Base-by-base conservation (phyloP, 805 yeast genomes). In the Saturnispora ahearnii region DNA sequence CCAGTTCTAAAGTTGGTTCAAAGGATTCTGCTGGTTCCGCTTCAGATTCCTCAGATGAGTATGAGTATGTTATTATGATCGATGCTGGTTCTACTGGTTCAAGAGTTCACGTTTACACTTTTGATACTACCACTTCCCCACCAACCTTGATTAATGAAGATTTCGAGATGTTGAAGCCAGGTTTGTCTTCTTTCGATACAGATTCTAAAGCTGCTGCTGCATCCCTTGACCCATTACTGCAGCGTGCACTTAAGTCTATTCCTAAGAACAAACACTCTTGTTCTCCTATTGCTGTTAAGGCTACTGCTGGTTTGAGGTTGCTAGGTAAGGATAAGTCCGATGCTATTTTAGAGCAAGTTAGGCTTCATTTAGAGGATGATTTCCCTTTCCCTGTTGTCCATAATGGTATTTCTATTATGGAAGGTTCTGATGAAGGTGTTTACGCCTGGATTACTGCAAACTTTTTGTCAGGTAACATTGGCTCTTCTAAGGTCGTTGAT, bases 31-130 rank as follows among this genome's bases (percentile, higher is more conserved):
- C 26, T 10, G 46, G 29, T 10, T 24, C 30, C 18, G 22, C 33
- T 29, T 22, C 42, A 11, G 18, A 31, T 6, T 15, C 45, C 11
- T 15, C 42, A 21, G 36, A 38, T 32, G 30, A 38, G 3, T 68
- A 77, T 33, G 84, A 85, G 62, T 91, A 76, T 59, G 97, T 90
- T 30, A 77, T 93, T 24, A 89, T 93, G 96, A 73, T 93, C 50
- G 99, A 93, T 71, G 99, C 99, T 7, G 99, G 99, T 8, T 90
- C 98, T 1, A 84, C 96, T 13, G 99, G 99, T 31, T 89, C 97
- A 13, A 82, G 99, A 66, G 86, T 93, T 37, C 99, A 95, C 67
- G 83, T 93, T 44, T 93, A 95, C 69, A 81, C 85, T 59, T 93
- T 93, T 70, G 87, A 88, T 70, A 81, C 87, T 50, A 90, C 98